Base-by-base conservation (phyloP, 2,329 filamentous ascomycete species). In the Pseudocercospora fijiensis region DNA sequence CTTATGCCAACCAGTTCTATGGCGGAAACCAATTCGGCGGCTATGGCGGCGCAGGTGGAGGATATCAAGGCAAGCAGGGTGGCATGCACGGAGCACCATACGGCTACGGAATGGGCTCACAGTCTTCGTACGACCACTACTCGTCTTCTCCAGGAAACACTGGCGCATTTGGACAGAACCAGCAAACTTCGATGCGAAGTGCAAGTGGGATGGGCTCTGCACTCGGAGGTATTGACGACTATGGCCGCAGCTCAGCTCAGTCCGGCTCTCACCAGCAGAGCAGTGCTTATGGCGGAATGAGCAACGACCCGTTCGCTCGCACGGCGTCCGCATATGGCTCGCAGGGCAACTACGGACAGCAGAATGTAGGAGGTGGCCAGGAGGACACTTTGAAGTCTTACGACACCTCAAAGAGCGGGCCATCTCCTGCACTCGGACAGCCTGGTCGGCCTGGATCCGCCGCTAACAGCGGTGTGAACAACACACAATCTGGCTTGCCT, bases 81-180 rank as follows among this genome's bases (percentile, higher is more conserved):
- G 82, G 81, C 69, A 86, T 87, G 84, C 88, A 89, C 71, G 85
- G 82, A 30, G 86, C 87, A 70, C 85, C 85, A 45, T 85, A 87
- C 69, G 82, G 78, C 61, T 89, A 88, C 73, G 80, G 79, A 64
- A 83, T 84, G 78, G 81, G 80, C 65, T 79, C 81, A 20, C 81
- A 83, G 64, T 78, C 80, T 43, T 84, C 85, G 8, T 88, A 86
- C 70, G 87, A 89, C 51, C 80, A 82, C 68, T 85, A 89, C 73
- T 84, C 85, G 1, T 85, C 86, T 16, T 87, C 87, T 22, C 86
- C 87, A 10, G 86, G 85, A 33, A 88, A 86, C 65, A 81, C 82
- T 22, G 82, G 80, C 55, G 81, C 80, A 18, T 85, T 85, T 66
- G 79, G 79, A 30, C 77, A 78, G 47, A 76, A 78, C 55, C 72